Conservation (phyloP, 139 green algal species). For the Volvox africanus region DNA sequence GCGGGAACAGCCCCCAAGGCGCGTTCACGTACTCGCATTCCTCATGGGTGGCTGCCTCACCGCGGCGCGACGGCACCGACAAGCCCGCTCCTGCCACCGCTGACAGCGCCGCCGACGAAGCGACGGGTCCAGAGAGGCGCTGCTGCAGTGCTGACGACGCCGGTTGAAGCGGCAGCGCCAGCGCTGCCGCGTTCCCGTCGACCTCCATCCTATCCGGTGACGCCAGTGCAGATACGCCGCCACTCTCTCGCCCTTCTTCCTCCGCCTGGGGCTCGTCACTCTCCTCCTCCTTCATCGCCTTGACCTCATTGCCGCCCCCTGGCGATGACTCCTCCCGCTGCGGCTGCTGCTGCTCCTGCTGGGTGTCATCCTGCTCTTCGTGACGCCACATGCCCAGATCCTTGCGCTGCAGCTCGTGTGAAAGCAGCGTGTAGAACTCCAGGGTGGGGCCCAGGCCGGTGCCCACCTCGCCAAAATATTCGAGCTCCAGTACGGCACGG, state of each 20-base stretch:
- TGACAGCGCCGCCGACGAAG: not conserved
- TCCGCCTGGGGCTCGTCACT: not conserved
- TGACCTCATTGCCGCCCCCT: too few species aligned
- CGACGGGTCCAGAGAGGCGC: not conserved
- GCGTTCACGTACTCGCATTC: constrained; percentile 77
- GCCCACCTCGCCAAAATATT: constrained; percentile 96
- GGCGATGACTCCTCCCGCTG: not conserved
- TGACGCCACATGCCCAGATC: constrained; percentile 90
- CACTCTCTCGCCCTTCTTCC: not conserved
- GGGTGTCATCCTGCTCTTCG: constrained; percentile 61
- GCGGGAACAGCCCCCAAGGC: constrained; percentile 91
- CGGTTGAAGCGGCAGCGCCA: not conserved
- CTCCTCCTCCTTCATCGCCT: not conserved
- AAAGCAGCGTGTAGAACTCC: constrained; percentile 98
- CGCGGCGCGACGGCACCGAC: constrained; percentile 28
- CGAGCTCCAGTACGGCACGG: constrained; percentile 84
- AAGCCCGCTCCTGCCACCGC: not conserved
- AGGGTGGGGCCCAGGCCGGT: constrained; percentile 96
- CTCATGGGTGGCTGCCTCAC: constrained; percentile 21
- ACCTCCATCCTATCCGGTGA: constrained; percentile 22
- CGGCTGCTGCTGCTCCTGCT: constrained; percentile 50
- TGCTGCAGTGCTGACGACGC: not conserved
- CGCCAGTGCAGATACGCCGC: not conserved
- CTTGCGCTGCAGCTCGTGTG: constrained; percentile 89
- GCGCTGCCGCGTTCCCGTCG: not conserved